phyloP scores from a whole-genome alignment of 78 protist genomes.

The Tieghemostelium lacteum region DNA sequence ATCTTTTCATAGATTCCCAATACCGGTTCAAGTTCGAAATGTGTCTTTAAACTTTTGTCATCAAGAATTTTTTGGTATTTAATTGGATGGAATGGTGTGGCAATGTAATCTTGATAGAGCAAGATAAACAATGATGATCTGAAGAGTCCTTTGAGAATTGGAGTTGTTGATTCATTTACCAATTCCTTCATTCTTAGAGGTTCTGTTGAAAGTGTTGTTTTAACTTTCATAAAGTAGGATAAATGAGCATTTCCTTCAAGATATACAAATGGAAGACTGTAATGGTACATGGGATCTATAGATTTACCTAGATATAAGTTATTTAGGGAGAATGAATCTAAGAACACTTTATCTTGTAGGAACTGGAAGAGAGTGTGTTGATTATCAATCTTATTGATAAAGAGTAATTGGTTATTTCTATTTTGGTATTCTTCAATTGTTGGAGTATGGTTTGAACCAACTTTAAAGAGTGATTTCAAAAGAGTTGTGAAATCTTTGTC shows the following conservation, averaged over 20 bases:
- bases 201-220: background rate
- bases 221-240: background rate
- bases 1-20: background rate
- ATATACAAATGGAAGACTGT: background rate
- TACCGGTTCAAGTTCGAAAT: background rate
- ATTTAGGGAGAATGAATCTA: background rate
- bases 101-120: conserved; percentile 33
- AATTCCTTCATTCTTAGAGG: background rate
- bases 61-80: background rate
- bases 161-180: background rate
- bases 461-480: too few relatives aligned
- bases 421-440: background rate
- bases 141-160: conserved; percentile 4
- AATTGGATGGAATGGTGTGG: background rate
- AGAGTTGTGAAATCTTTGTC: too few relatives aligned
- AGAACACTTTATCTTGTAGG: background rate
- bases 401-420: background rate
- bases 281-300: background rate
- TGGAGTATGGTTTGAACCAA: too few relatives aligned
- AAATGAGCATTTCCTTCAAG: background rate
- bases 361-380: background rate
- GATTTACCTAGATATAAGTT: background rate
- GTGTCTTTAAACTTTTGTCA: background rate
- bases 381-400: background rate
- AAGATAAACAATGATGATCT: conserved; percentile 32